Evolutionary conservation across 2,329 filamentous ascomycete species (phyloP).

Genomic region (Colletotrichum lentis): DNA sequence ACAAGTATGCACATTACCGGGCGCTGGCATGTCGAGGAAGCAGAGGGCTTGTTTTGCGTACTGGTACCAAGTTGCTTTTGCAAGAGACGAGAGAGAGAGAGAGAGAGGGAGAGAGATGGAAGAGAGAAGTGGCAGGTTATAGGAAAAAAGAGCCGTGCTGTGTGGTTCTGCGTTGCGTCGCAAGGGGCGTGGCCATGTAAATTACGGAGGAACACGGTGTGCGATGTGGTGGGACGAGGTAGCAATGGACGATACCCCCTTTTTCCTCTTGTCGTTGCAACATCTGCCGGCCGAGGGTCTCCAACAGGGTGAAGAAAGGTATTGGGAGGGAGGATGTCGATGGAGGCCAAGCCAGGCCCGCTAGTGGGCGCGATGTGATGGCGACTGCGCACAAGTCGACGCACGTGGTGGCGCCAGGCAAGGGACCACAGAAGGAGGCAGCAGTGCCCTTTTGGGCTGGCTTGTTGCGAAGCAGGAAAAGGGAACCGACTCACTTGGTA

Average conservation of each 20-base stretch:
- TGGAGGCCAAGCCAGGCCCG: not conserved
- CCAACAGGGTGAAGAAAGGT: not conserved
- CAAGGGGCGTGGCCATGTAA: constrained; percentile 20
- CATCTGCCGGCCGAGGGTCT: not conserved
- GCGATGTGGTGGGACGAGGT: constrained; percentile 28
- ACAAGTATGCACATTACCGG: not conserved
- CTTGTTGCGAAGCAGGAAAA: not conserved
- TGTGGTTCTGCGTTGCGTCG: constrained; percentile 8
- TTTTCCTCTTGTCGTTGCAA: constrained; percentile 25
- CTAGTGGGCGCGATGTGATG: not conserved
- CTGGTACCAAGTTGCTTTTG: constrained; percentile 25
- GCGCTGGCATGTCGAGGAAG: constrained; percentile 1
- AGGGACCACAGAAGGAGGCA: not conserved
- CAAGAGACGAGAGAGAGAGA: constrained; percentile 13
- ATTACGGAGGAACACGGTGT: constrained; percentile 27
- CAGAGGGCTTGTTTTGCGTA: constrained; percentile 29
- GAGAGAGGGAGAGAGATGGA: not conserved
- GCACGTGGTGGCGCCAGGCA: not conserved
- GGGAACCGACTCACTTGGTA: not conserved
- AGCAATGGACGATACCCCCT: constrained; percentile 40
- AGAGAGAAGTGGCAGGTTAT: not conserved
- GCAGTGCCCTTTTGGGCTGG: not conserved
- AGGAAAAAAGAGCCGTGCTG: not conserved
- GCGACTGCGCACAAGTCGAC: not conserved
- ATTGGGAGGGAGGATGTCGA: not conserved